Percentiles rank a stretch among this genome's conserved stretches.
phyloP scores from a whole-genome alignment of 2,329 filamentous ascomycete genomes.

The Diaporthe sp. region DNA sequence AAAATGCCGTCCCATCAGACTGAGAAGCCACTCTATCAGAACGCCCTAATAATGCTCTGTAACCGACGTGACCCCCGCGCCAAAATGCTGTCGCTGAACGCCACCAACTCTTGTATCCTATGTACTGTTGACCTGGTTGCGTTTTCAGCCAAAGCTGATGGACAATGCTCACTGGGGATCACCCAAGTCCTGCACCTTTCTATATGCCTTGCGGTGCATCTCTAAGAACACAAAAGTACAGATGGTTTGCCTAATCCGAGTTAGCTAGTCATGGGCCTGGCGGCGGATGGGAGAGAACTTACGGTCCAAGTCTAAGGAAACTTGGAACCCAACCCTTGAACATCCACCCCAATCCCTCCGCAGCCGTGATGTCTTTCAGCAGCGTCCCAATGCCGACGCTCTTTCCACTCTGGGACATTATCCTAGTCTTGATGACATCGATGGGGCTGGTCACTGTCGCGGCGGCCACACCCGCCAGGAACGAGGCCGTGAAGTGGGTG shows the following conservation, averaged over 20 bases:
- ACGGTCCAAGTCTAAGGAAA: constrained; percentile 76
- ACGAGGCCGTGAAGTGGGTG: constrained; percentile 83
- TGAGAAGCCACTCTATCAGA: constrained; percentile 27
- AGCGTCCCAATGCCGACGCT: constrained; percentile 68
- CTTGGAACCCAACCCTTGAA: constrained; percentile 93
- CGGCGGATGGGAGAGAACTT: constrained; percentile 51
- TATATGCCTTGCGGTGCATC: constrained; percentile 85
- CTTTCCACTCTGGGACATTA: constrained; percentile 78
- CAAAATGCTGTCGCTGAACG: constrained; percentile 25
- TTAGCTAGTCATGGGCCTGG: not conserved
- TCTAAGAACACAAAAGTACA: constrained; percentile 90
- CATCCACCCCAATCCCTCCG: constrained; percentile 85
- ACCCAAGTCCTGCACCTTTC: constrained; percentile 63
- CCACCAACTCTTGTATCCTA: constrained; percentile 21
- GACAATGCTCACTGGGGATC: constrained; percentile 47
- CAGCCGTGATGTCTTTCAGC: constrained; percentile 75
- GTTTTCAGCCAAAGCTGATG: not conserved
- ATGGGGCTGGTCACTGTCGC: constrained; percentile 89
- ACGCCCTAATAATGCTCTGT: constrained; percentile 27
- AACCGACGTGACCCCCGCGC: constrained; percentile 10
- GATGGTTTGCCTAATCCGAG: constrained; percentile 76
- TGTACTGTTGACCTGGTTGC: constrained; percentile 19
- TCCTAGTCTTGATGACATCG: constrained; percentile 89
- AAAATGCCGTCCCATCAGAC: constrained; percentile 12
- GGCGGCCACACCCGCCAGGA: constrained; percentile 85